These are phyloP conservation scores for Neurospora crassa DNA, from an alignment of 2,329 filamentous ascomycete genomes.

Conservation along the genomic window DNA sequence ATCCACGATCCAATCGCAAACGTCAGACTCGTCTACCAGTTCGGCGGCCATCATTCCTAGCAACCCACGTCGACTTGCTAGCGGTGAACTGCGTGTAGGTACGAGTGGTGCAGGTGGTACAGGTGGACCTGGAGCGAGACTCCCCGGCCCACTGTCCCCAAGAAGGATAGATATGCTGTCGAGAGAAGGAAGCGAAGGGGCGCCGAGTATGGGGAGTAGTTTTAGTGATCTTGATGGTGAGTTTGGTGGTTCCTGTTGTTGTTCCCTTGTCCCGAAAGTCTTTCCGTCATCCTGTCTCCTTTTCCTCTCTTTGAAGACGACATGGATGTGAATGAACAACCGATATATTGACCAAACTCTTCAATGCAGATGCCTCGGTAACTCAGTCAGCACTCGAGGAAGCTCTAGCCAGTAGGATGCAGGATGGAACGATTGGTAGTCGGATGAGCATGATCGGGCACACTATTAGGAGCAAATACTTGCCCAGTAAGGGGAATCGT, in stretches of 20 bases:
- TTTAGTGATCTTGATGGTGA: conserved; percentile 76
- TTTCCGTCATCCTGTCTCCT: too few species aligned
- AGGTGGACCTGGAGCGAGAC: neutral
- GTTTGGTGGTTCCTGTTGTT: conserved; percentile 5
- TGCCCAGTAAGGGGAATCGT: conserved; percentile 24
- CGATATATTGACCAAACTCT: neutral
- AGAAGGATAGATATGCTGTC: conserved; percentile 49
- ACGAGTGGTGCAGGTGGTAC: neutral
- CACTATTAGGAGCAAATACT: conserved; percentile 54
- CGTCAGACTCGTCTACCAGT: conserved; percentile 53
- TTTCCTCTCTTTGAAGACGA: too few species aligned
- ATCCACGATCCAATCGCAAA: conserved; percentile 37
- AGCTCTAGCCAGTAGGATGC: conserved; percentile 63
- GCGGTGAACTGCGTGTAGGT: neutral
- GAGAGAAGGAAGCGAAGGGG: conserved; percentile 60
- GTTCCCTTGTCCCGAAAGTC: too few species aligned
- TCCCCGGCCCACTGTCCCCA: conserved; percentile 42
- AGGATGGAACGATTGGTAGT: conserved; percentile 48
- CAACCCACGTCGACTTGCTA: conserved; percentile 18
- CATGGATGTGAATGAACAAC: too few species aligned
- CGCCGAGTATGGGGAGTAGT: conserved; percentile 74
- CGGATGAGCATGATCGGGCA: conserved; percentile 61
- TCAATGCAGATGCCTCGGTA: conserved; percentile 54
- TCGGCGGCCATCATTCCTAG: conserved; percentile 34
- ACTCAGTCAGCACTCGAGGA: conserved; percentile 75